phyloP scores from a whole-genome alignment of 2,329 filamentous ascomycete genomes.

The Alternaria atra region DNA sequence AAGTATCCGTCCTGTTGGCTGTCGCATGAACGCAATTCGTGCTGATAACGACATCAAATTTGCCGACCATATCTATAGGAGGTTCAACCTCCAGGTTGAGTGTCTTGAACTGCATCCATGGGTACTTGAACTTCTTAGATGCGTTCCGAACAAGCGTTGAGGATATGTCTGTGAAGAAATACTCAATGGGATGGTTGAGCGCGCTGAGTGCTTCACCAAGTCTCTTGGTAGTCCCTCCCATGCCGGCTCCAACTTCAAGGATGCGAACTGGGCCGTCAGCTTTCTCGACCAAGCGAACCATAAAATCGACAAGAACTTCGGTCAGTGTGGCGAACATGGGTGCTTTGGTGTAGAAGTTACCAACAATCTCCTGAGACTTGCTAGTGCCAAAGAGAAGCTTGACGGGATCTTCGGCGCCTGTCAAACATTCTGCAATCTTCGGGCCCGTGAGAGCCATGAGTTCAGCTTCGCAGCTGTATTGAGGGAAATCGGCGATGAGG shows the following conservation, averaged over 20 bases:
- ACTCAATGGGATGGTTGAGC: slow-evolving; percentile 36
- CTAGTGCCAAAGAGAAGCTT: slow-evolving; percentile 24
- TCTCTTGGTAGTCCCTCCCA: slow-evolving; percentile 49
- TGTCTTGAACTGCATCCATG: slow-evolving; percentile 43
- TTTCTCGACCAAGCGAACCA: slow-evolving; percentile 11
- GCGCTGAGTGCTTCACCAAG: slow-evolving; percentile 13
- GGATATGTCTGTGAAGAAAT: slow-evolving; percentile 54
- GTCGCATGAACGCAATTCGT: slow-evolving; percentile 39
- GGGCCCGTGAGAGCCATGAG: slow-evolving; percentile 20
- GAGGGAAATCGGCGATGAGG: slow-evolving; percentile 16
- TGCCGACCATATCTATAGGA: slow-evolving; percentile 1
- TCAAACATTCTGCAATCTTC: slow-evolving; percentile 24
- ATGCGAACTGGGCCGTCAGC: slow-evolving; percentile 31
- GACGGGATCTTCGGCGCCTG: slow-evolving; percentile 20
- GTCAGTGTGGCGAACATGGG: slow-evolving; percentile 30
- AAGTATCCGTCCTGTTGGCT: slow-evolving; percentile 10
- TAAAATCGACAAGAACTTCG: slow-evolving; percentile 20
- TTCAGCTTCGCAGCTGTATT: slow-evolving; percentile 19
- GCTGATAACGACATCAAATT: slow-evolving; percentile 22
- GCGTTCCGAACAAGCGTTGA: slow-evolving; percentile 50
- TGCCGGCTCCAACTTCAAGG: slow-evolving; percentile 53
- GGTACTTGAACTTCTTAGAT: slow-evolving; percentile 36
- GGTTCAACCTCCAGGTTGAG: slow-evolving; percentile 38
- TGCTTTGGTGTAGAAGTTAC: slow-evolving; percentile 24
- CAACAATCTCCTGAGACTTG: slow-evolving; percentile 19